A percentile compares a stretch with the other conserved stretches of the same genome.
Conservation (phyloP, 345 rosid species). For the Turnera subulata region DNA sequence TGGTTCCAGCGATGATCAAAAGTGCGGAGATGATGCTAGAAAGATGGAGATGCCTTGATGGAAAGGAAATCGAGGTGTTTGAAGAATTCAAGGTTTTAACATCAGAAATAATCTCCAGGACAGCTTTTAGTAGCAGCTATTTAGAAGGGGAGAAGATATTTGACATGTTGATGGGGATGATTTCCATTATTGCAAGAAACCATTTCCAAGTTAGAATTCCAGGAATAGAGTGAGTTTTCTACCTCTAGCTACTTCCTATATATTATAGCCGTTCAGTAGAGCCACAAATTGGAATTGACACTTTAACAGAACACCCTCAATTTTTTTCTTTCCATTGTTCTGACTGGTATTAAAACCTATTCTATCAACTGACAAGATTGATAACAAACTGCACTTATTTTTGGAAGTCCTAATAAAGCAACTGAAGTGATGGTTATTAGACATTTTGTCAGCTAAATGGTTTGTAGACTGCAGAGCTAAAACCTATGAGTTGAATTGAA, state of each 20-base stretch:
- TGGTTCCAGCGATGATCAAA: slow-evolving; percentile 14
- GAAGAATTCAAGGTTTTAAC: slow-evolving; percentile 14
- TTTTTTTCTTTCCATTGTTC: too few relatives aligned
- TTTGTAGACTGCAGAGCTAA: too few relatives aligned
- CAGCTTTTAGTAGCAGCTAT: slow-evolving; percentile 19
- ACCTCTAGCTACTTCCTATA: background rate
- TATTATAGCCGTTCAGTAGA: background rate
- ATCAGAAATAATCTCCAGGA: too few relatives aligned
- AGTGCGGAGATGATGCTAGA: slow-evolving; percentile 14
- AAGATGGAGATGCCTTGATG: slow-evolving; percentile 12
- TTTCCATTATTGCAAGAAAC: background rate
- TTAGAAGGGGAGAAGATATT: slow-evolving; percentile 9
- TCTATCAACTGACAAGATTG: too few relatives aligned
- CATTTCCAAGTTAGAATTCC: slow-evolving; percentile 11
- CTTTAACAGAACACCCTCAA: too few relatives aligned
- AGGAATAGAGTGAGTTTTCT: slow-evolving; percentile 6
- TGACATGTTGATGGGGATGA: slow-evolving; percentile 7
- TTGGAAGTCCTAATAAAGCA: too few relatives aligned
- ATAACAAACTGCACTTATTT: too few relatives aligned
- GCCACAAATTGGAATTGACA: too few relatives aligned
- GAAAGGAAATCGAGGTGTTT: slow-evolving; percentile 7
- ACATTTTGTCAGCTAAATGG: too few relatives aligned
- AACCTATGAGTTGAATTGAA: too few relatives aligned
- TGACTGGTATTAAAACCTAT: too few relatives aligned
- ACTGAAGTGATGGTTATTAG: too few relatives aligned